These are phyloP conservation scores for Acacia crassicarpa DNA, from an alignment of 306 rosid species.

Conservation along the genomic window DNA sequence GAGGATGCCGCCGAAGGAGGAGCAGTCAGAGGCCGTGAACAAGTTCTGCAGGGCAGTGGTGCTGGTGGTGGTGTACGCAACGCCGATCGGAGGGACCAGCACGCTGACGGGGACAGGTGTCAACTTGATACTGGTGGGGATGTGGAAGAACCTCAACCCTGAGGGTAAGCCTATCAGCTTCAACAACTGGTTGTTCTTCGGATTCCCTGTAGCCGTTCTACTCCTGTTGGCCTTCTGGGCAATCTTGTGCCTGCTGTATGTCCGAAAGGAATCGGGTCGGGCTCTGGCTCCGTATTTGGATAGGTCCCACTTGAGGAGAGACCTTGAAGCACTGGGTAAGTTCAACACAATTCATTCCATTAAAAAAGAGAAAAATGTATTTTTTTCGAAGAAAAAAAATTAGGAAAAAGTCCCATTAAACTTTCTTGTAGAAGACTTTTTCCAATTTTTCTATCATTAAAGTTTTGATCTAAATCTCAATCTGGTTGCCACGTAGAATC, in stretches of 20 bases:
- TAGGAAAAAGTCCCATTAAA: neutral
- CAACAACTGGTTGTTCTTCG: conserved; percentile 68
- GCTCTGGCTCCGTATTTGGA: conserved; percentile 65
- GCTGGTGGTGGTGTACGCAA: conserved; percentile 59
- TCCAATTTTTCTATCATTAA: no score
- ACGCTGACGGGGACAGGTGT: conserved; percentile 95
- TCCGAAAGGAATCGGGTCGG: conserved; percentile 44
- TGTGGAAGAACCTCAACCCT: conserved; percentile 79
- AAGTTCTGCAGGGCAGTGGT: conserved; percentile 85
- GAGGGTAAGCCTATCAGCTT: conserved; percentile 70
- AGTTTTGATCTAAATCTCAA: neutral
- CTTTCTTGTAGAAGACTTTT: no score
- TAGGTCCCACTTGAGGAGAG: conserved; percentile 65
- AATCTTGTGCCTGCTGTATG: conserved; percentile 60
- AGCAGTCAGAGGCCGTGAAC: conserved; percentile 41
- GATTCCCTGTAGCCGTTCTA: conserved; percentile 63
- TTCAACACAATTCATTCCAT: neutral
- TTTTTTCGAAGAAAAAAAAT: neutral
- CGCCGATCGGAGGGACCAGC: conserved; percentile 75
- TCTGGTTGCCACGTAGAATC: neutral
- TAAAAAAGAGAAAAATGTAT: neutral
- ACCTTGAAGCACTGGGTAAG: conserved; percentile 75
- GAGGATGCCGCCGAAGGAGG: conserved; percentile 46
- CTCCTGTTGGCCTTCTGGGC: conserved; percentile 57
- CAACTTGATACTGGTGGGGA: conserved; percentile 72